Evolutionary conservation across 768 basidiomycete genomes (phyloP), one percentile per base, ranked within the genome.

Genomic region (Nidularia pulvinata): DNA sequence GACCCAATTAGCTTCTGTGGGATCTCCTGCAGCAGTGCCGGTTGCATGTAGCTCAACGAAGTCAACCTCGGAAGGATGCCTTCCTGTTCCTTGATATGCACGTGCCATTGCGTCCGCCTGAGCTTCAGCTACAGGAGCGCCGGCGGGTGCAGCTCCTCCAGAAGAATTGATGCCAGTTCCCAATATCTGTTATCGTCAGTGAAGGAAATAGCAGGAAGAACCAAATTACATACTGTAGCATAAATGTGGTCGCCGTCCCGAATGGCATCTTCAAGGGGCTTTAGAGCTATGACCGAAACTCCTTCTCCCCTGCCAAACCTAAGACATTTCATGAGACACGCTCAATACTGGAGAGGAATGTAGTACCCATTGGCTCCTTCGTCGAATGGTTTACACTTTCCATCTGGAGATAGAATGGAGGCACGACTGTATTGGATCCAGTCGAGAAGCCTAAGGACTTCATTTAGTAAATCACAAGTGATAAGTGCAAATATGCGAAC

Each of bases 41-140:
- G 79, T 79, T 13, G 74, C 77, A 53, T 81, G 79, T 4, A 75
- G 52, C 55, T 80, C 79, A 0, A 80, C 61, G 53, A 65, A 80
- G 50, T 77, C 77, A 0, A 73, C 72, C 22, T 79, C 75, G 0
- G 46, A 46, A 0, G 73, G 73, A 7, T 46, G 35, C 7, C 64
- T 57, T 0, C 61, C 57, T 5, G 67, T 62, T 2, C 59, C 54
- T 7, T 52, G 45, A 51, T 61, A 77, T 2, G 75, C 74, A 3
- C 54, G 52, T 4, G 22, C 48, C 45, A 46, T 46, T 46, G 45
- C 45, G 9, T 46, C 45, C 22, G 9, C 45, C 45, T 46, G 45
- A 65, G 70, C 61, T 1, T 57, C 56, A 0, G 69, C 70, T 4
- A 70, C 63, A 22, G 72, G 75, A 1, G 70, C 64, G 48, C 64